Percentiles rank a stretch among this genome's conserved stretches.
Evolutionary conservation across 1,284 basidiomycete genomes (phyloP).

Genomic region (Sanguinoderma infundibulare): DNA sequence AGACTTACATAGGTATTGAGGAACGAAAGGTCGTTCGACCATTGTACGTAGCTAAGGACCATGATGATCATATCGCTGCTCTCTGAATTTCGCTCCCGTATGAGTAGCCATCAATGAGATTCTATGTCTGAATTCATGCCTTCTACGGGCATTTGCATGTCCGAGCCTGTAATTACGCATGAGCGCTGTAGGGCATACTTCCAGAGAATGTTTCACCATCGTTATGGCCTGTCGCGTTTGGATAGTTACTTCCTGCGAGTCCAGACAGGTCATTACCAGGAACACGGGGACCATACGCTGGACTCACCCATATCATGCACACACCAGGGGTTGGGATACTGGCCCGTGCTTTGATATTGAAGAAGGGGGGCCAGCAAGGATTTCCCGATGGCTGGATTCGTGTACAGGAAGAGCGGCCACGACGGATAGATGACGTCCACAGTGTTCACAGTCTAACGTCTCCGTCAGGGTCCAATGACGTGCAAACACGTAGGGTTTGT

Average conservation of each 20-base stretch:
- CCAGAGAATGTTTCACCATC: slow-evolving; percentile 40
- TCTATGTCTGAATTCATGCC: slow-evolving; percentile 34
- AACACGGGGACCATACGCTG: too few species aligned
- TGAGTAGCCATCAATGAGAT: not conserved
- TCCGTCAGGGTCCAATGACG: not conserved
- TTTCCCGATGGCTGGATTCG: slow-evolving; percentile 63
- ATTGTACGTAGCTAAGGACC: slow-evolving; percentile 70
- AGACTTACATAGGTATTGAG: slow-evolving; percentile 54
- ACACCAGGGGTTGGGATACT: slow-evolving; percentile 67
- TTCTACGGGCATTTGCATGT: slow-evolving; percentile 67
- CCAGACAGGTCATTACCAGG: slow-evolving; percentile 1
- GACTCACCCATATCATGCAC: slow-evolving; percentile 62
- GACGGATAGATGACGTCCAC: slow-evolving; percentile 78
- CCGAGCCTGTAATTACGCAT: slow-evolving; percentile 38
- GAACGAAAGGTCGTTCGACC: slow-evolving; percentile 57
- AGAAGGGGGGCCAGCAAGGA: slow-evolving; percentile 66
- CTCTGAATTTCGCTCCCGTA: slow-evolving; percentile 42
- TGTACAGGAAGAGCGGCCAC: slow-evolving; percentile 68
- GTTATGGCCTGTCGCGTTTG: slow-evolving; percentile 59
- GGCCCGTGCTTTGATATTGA: slow-evolving; percentile 65
- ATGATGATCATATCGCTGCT: slow-evolving; percentile 80
- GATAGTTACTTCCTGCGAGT: slow-evolving; percentile 45
- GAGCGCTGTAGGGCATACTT: not conserved
- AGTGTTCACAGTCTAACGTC: slow-evolving; percentile 63
- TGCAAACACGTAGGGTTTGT: not conserved